Conservation (phyloP, 352 stramenopile species). For the Elongisporangium undulatum region DNA sequence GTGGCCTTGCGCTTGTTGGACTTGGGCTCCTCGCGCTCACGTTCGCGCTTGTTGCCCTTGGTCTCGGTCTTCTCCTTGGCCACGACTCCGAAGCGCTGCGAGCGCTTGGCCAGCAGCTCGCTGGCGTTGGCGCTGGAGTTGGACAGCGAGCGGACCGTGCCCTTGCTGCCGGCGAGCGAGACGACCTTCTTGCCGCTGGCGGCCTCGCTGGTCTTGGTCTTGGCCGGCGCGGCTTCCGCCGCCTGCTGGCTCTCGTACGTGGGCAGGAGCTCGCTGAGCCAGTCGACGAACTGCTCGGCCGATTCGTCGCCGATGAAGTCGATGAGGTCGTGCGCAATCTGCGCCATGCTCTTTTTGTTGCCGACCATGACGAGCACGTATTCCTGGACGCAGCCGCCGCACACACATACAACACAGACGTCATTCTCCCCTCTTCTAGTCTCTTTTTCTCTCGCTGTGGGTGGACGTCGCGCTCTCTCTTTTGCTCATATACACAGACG, state of each 20-base stretch:
- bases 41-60: slow-evolving; percentile 19
- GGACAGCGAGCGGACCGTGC: slow-evolving; percentile 55
- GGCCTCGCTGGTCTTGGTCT: slow-evolving; percentile 49
- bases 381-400: slow-evolving; percentile 37
- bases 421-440: slow-evolving; percentile 17
- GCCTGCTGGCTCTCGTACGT: slow-evolving; percentile 35
- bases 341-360: slow-evolving; percentile 85
- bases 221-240: slow-evolving; percentile 13
- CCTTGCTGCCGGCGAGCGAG: slow-evolving; percentile 26
- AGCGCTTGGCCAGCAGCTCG: slow-evolving; percentile 65
- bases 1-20: slow-evolving; percentile 14
- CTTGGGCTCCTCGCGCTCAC: slow-evolving; percentile 6
- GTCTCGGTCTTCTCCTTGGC: slow-evolving; percentile 20
- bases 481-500: slow-evolving; percentile 1
- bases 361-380: slow-evolving; percentile 84
- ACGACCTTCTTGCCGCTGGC: slow-evolving; percentile 47
- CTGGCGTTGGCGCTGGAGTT: slow-evolving; percentile 30
- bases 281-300: slow-evolving; percentile 64
- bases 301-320: slow-evolving; percentile 84
- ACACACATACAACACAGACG: slow-evolving; percentile 21
- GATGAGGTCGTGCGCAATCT: slow-evolving; percentile 77
- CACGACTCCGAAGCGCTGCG: slow-evolving; percentile 67
- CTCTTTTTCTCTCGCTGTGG: slow-evolving; percentile 25
- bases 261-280: slow-evolving; percentile 54
- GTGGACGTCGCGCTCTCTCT: slow-evolving; percentile 6